Percentiles rank a stretch among this genome's conserved stretches.
Conservation (phyloP, 768 basidiomycete species). For the Leccinellum luteum region DNA sequence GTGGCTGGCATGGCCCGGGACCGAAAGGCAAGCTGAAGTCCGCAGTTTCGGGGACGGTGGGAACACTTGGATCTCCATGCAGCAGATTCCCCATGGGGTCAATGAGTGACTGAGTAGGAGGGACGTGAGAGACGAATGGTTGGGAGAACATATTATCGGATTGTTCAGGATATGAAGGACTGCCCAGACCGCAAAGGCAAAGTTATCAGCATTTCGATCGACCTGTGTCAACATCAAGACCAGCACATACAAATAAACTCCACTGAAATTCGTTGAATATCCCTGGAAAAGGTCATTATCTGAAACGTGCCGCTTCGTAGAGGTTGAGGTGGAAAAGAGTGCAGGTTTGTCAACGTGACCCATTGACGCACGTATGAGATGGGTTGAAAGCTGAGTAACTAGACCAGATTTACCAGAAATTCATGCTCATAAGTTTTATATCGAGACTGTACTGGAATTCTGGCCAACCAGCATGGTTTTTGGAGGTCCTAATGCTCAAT, state of each 20-base stretch:
- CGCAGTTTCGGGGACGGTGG: neutral
- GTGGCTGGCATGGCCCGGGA: neutral
- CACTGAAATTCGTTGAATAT: neutral
- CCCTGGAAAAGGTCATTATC: neutral
- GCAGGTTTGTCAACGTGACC: neutral
- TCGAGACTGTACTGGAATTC: neutral
- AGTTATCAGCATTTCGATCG: constrained; percentile 1
- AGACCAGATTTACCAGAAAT: neutral
- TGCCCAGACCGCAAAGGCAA: neutral
- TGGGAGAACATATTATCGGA: neutral
- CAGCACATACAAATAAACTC: constrained; percentile 1
- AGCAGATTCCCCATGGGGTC: neutral
- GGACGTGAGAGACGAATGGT: neutral
- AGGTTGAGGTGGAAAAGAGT: neutral
- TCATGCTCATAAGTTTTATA: neutral
- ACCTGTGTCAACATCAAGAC: neutral
- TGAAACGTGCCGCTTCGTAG: neutral
- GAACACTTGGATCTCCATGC: neutral
- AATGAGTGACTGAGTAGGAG: neutral
- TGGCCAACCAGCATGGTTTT: too few species aligned
- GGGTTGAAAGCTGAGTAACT: neutral
- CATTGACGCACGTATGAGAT: neutral
- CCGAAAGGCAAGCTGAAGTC: neutral
- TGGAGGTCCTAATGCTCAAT: neutral
- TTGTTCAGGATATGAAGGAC: neutral